These are phyloP conservation scores for Carallia brachiata DNA, from an alignment of 345 rosid species.

Conservation along the genomic window DNA sequence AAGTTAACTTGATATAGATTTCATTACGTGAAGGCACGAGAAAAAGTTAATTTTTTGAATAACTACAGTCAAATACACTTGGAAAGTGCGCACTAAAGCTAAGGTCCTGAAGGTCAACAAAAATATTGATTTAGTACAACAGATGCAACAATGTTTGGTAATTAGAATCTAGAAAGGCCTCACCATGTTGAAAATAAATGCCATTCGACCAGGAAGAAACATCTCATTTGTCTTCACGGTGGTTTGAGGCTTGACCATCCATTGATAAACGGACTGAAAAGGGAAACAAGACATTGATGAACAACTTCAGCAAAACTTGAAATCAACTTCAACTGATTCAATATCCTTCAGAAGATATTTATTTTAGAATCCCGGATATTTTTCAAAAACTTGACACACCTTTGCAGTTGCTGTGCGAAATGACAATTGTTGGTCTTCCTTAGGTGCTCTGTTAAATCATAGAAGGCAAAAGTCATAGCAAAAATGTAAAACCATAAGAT, in stretches of 20 bases:
- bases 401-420: slow-evolving; percentile 87
- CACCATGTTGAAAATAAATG: slow-evolving; percentile 84
- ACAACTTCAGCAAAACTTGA: slow-evolving; percentile 7
- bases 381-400: slow-evolving; percentile 36
- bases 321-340: background rate
- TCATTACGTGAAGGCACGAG: background rate
- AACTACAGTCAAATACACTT: background rate
- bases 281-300: slow-evolving; percentile 7
- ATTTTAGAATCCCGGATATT: background rate
- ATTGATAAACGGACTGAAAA: slow-evolving; percentile 83
- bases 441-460: slow-evolving; percentile 42
- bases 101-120: background rate
- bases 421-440: slow-evolving; percentile 74
- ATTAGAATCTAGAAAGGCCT: slow-evolving; percentile 10
- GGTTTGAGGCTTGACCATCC: slow-evolving; percentile 89
- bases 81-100: no score
- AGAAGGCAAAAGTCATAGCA: background rate
- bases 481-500: background rate
- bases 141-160: background rate
- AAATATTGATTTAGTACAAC: background rate
- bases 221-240: slow-evolving; percentile 83
- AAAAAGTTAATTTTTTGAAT: background rate
- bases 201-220: slow-evolving; percentile 95
- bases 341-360: background rate
- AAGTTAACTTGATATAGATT: background rate